Base-by-base conservation (phyloP, 805 yeast species). In the Candida ortonii region DNA sequence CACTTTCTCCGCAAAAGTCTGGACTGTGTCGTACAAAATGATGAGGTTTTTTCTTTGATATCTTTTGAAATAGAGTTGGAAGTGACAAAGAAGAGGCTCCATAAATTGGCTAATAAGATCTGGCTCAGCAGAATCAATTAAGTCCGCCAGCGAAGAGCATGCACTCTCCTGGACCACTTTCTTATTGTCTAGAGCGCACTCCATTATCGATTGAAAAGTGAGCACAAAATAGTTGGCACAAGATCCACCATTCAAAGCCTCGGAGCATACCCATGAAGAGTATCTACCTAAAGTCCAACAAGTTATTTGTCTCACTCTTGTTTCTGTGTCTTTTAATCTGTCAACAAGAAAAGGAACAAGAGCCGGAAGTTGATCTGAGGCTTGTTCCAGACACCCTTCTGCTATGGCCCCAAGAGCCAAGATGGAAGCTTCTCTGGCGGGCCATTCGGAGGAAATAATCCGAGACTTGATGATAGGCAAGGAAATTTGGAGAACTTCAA, bases 101-200 rank as follows among this genome's bases (percentile, higher is more conserved):
- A 79, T 63, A 42, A 82, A 76, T 14, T 80, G 80, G 16, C 69
- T 71, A 30, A 89, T 68, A 25, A 82, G 55, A 26, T 68, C 70
- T 2, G 77, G 61, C 34, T 84, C 87, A 15, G 93, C 72, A 38
- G 71, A 75, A 51, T 89, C 97, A 25, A 89, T 78, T 43, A 89
- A 84, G 36, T 79, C 80, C 1, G 95, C 82, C 27, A 90, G 71
- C 8, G 96, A 84, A 22, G 88, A 76, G 48, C 95, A 86, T 1
- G 95, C 96, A 37, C 95, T 83, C 52, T 88, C 90, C 62, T 93
- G 98, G n/a, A 90, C 98, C 38, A 83, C 84, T 55, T 89, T 88
- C 64, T 86, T 87, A 33, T 67, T 70, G 57, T 93, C 97, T 47
- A 87, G 64, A 16, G 85, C 78, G 60, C 93, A 83, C 31, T 58